phyloP scores from a whole-genome alignment of 2,329 filamentous ascomycete genomes.

The Basipetospora sp. region DNA sequence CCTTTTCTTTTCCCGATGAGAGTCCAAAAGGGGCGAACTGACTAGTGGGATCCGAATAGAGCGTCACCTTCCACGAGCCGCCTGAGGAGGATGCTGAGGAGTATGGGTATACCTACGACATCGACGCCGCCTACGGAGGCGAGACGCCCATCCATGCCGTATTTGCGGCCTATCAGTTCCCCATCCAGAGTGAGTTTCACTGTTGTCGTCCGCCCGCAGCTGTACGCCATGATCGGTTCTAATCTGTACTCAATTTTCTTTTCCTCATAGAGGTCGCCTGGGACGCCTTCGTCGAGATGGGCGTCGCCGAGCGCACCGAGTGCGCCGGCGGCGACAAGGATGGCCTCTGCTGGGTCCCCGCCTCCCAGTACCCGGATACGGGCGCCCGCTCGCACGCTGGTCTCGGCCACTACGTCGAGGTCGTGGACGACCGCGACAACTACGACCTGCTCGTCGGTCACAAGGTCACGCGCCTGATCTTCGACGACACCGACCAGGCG shows the following conservation, averaged over 20 bases:
- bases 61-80: slow-evolving; percentile 10
- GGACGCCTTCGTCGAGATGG: slow-evolving; percentile 13
- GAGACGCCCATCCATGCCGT: slow-evolving; percentile 16
- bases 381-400: slow-evolving; percentile 16
- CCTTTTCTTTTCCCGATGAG: too few relatives aligned
- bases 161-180: slow-evolving; percentile 20
- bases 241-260: too few relatives aligned
- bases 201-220: too few relatives aligned
- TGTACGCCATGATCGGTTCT: too few relatives aligned
- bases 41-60: too few relatives aligned
- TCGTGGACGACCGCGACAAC: slow-evolving; percentile 12
- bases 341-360: slow-evolving; percentile 18
- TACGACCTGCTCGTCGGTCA: slow-evolving; percentile 16
- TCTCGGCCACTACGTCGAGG: slow-evolving; percentile 16
- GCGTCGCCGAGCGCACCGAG: slow-evolving; percentile 9
- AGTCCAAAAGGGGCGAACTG: too few relatives aligned
- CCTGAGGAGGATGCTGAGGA: slow-evolving; percentile 13
- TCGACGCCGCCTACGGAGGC: slow-evolving; percentile 15
- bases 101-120: slow-evolving; percentile 19
- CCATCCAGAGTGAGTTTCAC: slow-evolving; percentile 12
- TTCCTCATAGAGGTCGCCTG: slow-evolving; percentile 10
- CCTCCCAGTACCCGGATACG: slow-evolving; percentile 16
- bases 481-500: slow-evolving; percentile 9
- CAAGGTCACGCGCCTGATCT: slow-evolving; percentile 14
- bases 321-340: slow-evolving; percentile 16